Conservation (phyloP, 2,329 filamentous ascomycete species). For the Curvularia lunata region DNA sequence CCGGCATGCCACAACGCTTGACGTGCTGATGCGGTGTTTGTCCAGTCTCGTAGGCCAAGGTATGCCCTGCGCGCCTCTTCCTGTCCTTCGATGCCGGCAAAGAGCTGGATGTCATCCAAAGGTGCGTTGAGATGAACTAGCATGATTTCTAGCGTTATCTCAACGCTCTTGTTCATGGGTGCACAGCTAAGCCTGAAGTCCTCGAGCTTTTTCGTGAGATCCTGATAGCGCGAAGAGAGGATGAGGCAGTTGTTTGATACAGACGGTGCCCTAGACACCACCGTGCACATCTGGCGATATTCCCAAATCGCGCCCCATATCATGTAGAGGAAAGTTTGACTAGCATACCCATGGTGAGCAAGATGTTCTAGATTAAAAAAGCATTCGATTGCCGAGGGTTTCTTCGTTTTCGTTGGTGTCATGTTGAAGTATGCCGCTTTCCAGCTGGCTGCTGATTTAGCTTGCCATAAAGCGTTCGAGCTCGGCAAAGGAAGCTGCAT, state of each 20-base stretch:
- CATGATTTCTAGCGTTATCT: slow-evolving; percentile 57
- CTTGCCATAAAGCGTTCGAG: slow-evolving; percentile 68
- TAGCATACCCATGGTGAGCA: slow-evolving; percentile 43
- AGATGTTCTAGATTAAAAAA: slow-evolving; percentile 36
- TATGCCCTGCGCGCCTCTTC: slow-evolving; percentile 68
- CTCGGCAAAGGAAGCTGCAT: slow-evolving; percentile 70
- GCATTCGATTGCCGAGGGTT: slow-evolving; percentile 40
- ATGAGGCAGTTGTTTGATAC: slow-evolving; percentile 45
- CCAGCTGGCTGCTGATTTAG: slow-evolving; percentile 68
- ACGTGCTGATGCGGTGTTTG: slow-evolving; percentile 60
- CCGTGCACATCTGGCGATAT: slow-evolving; percentile 66
- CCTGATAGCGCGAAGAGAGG: slow-evolving; percentile 54
- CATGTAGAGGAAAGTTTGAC: slow-evolving; percentile 67
- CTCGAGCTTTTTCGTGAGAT: slow-evolving; percentile 65
- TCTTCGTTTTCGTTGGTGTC: slow-evolving; percentile 20
- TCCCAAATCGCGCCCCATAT: slow-evolving; percentile 72
- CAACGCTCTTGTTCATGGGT: slow-evolving; percentile 40
- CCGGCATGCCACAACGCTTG: slow-evolving; percentile 72
- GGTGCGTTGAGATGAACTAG: slow-evolving; percentile 70
- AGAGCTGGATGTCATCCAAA: slow-evolving; percentile 69
- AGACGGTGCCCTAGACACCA: slow-evolving; percentile 53
- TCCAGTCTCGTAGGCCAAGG: slow-evolving; percentile 65
- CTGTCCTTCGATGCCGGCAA: slow-evolving; percentile 70
- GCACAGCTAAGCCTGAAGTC: slow-evolving; percentile 58
- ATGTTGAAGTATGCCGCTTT: slow-evolving; percentile 63